Percentiles rank a stretch among this genome's conserved stretches.
Conservation (phyloP, 2,329 filamentous ascomycete genomes). For the Pseudopithomyces maydicus region DNA sequence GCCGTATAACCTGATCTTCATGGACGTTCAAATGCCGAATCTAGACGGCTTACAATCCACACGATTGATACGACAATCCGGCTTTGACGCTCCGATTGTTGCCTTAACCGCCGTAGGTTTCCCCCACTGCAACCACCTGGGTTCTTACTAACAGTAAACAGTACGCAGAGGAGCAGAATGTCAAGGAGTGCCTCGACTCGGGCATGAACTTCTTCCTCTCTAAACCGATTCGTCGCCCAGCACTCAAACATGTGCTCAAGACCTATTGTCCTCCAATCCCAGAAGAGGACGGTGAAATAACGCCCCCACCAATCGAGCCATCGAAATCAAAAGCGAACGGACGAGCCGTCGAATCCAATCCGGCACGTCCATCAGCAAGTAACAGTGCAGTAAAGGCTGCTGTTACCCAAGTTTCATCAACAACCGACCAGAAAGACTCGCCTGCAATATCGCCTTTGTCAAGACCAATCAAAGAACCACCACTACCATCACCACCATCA, state of each 20-base stretch:
- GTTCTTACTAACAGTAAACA: neutral
- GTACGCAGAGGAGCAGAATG: slow-evolving; percentile 14
- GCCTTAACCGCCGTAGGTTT: slow-evolving; percentile 81
- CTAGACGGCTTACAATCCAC: slow-evolving; percentile 89
- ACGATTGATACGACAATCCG: slow-evolving; percentile 80
- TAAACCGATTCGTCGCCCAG: slow-evolving; percentile 78
- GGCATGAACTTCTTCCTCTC: slow-evolving; percentile 91
- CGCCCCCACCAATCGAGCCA: slow-evolving; percentile 12
- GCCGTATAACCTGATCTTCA: slow-evolving; percentile 87
- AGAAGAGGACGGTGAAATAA: slow-evolving; percentile 61
- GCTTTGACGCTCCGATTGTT: slow-evolving; percentile 86
- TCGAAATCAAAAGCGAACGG: neutral
- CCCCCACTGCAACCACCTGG: neutral
- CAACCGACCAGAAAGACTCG: neutral
- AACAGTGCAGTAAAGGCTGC: neutral
- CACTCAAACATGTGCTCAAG: slow-evolving; percentile 82
- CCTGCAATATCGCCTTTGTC: slow-evolving; percentile 9
- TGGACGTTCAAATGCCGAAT: slow-evolving; percentile 96
- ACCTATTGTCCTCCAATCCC: slow-evolving; percentile 80
- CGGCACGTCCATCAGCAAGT: neutral
- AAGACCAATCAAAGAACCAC: neutral
- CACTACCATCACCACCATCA: neutral
- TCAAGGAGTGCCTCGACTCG: slow-evolving; percentile 68
- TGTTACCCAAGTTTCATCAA: neutral
- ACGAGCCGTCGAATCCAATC: neutral